phyloP scores from a whole-genome alignment of 208 protist species.

The Leishmania martiniquensis region DNA sequence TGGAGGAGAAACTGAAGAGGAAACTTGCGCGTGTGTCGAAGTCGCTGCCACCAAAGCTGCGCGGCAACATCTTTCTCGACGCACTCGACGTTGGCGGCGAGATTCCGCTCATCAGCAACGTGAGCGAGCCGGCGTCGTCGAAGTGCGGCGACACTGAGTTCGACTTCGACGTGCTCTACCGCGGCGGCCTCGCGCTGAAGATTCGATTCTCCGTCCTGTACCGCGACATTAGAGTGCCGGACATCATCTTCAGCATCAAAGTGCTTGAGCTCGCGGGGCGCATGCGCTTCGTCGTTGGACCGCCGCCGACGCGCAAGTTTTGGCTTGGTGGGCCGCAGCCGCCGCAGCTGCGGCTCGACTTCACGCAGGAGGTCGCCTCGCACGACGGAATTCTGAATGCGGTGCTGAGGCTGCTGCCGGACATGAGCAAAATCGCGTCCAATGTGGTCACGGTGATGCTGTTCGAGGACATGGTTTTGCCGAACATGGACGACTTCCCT shows the following conservation, averaged over 20 bases:
- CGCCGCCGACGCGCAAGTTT: conserved; percentile 77
- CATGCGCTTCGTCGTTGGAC: conserved; percentile 70
- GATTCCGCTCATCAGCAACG: conserved; percentile 73
- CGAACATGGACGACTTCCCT: conserved; percentile 85
- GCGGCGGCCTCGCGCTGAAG: conserved; percentile 68
- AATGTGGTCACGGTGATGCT: conserved; percentile 71
- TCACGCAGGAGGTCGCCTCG: conserved; percentile 80
- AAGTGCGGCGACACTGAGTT: conserved; percentile 74
- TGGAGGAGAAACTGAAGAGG: conserved; percentile 62
- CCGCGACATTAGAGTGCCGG: conserved; percentile 62
- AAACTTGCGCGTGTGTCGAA: conserved; percentile 72
- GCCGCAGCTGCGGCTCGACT: conserved; percentile 74
- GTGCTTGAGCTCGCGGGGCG: conserved; percentile 79
- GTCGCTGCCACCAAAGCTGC: conserved; percentile 58
- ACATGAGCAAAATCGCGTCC: conserved; percentile 71
- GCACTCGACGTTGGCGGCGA: conserved; percentile 72
- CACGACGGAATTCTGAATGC: conserved; percentile 71
- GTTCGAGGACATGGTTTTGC: conserved; percentile 87
- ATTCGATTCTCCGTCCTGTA: conserved; percentile 76
- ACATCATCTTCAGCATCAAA: conserved; percentile 77
- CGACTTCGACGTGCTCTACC: conserved; percentile 88
- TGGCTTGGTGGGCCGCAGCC: conserved; percentile 63
- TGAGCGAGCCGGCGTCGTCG: conserved; percentile 56
- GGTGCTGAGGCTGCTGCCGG: conserved; percentile 68
- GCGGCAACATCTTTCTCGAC: conserved; percentile 73